These are phyloP conservation scores for Sugiyamaella valdiviana DNA, from an alignment of 805 yeast species.

Conservation along the genomic window DNA sequence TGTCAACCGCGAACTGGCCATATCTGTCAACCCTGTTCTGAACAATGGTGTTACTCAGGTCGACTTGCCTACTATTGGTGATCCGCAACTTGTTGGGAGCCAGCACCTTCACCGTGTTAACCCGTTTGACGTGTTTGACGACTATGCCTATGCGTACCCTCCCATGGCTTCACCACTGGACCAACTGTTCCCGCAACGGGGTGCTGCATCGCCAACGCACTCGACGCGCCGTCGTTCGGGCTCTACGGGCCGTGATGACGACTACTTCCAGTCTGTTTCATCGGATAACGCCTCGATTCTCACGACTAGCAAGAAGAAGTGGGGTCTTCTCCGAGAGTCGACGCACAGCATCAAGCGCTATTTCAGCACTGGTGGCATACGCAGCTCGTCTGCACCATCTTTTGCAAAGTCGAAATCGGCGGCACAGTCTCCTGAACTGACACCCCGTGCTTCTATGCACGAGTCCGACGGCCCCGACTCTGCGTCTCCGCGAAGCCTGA, in stretches of 20 bases:
- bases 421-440: neutral
- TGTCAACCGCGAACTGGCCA: slow-evolving; percentile 25
- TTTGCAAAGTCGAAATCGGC: neutral
- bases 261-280: neutral
- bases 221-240: neutral
- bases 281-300: neutral
- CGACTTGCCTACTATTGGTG: neutral
- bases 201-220: neutral
- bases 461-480: neutral
- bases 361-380: slow-evolving; percentile 2
- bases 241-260: neutral
- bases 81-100: slow-evolving; percentile 3
- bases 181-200: slow-evolving; percentile 4
- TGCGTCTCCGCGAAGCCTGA: neutral
- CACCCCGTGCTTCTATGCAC: neutral
- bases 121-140: slow-evolving; percentile 35
- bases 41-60: neutral
- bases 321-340: slow-evolving; percentile 2
- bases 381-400: neutral
- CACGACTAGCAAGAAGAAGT: slow-evolving; percentile 8
- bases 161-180: slow-evolving; percentile 18
- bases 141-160: slow-evolving; percentile 30
- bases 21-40: slow-evolving; percentile 22
- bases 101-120: slow-evolving; percentile 24
- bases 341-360: slow-evolving; percentile 4